phyloP scores from a whole-genome alignment of 192 early-diverging fungal genomes.

The Phlyctochytrium arcticum region DNA sequence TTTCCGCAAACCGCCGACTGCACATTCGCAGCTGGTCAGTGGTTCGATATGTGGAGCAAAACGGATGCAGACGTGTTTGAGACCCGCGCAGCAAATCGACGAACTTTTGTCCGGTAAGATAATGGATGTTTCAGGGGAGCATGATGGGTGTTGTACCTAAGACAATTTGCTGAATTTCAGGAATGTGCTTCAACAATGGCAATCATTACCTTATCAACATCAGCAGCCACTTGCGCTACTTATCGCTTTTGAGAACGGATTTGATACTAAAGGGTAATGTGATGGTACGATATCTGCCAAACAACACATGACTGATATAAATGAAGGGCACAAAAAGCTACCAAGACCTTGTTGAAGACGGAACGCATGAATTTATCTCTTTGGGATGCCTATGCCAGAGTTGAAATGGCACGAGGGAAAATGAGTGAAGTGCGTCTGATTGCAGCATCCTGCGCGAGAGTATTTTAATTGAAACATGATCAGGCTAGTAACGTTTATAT shows the following conservation, averaged over 20 bases:
- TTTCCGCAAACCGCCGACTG: slow-evolving; percentile 8
- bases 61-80: slow-evolving; percentile 5
- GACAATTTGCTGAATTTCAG: too few relatives aligned
- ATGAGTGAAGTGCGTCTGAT: slow-evolving; percentile 21
- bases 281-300: too few relatives aligned
- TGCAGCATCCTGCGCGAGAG: too few relatives aligned
- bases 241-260: slow-evolving; percentile 24
- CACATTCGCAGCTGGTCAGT: background rate
- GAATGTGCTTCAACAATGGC: slow-evolving; percentile 16
- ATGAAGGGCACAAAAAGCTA: slow-evolving; percentile 31
- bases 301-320: too few relatives aligned
- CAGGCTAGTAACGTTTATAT: slow-evolving; percentile 42
- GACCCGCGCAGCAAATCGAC: too few relatives aligned
- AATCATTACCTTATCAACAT: background rate
- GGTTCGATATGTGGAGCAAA: background rate
- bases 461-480: too few relatives aligned
- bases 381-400: slow-evolving; percentile 37
- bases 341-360: slow-evolving; percentile 34
- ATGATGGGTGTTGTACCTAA: too few relatives aligned
- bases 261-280: slow-evolving; percentile 9
- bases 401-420: slow-evolving; percentile 27
- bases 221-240: background rate
- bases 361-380: slow-evolving; percentile 37
- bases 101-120: too few relatives aligned
- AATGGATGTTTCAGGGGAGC: too few relatives aligned